phyloP scores from a whole-genome alignment of 352 stramenopile genomes.

The Globisporangium lucens region DNA sequence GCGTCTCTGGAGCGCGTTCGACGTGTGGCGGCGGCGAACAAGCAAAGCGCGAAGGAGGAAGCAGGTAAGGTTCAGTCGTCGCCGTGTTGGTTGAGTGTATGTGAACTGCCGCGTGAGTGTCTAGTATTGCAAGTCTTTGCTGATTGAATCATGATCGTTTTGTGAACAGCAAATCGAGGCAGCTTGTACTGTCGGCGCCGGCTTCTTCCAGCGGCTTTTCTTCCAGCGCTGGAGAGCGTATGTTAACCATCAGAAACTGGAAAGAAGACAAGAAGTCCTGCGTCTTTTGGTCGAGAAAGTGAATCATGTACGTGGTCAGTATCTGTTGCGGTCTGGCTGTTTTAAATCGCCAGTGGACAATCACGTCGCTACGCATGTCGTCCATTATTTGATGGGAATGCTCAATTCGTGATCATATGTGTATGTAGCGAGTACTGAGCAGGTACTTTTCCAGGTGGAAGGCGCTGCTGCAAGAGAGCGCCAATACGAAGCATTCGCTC shows the following conservation, averaged over 20 bases:
- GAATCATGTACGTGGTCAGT: not conserved
- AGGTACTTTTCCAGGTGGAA: conserved; percentile 4
- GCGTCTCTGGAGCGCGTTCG: conserved; percentile 14
- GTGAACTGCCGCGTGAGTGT: not conserved
- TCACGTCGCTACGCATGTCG: not conserved
- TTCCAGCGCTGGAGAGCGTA: conserved; percentile 15
- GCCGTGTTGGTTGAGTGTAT: not conserved
- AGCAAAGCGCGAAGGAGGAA: not conserved
- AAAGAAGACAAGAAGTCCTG: not conserved
- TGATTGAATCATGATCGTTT: not conserved
- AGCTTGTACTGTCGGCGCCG: conserved; percentile 14
- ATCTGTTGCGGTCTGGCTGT: not conserved
- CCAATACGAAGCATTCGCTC: not conserved
- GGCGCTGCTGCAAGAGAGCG: not conserved
- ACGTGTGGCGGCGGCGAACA: not conserved
- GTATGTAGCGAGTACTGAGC: not conserved
- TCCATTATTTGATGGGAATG: not conserved
- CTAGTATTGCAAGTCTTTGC: not conserved
- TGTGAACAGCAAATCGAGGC: conserved; percentile 10
- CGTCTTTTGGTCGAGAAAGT: not conserved
- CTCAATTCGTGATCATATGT: not conserved
- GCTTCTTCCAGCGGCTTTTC: conserved; percentile 18
- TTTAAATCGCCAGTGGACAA: not conserved
- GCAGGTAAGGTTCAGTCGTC: not conserved
- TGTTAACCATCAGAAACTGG: not conserved